These are phyloP conservation scores for Malus hybrid DNA, from an alignment of 331 rosid species.

Conservation along the genomic window DNA sequence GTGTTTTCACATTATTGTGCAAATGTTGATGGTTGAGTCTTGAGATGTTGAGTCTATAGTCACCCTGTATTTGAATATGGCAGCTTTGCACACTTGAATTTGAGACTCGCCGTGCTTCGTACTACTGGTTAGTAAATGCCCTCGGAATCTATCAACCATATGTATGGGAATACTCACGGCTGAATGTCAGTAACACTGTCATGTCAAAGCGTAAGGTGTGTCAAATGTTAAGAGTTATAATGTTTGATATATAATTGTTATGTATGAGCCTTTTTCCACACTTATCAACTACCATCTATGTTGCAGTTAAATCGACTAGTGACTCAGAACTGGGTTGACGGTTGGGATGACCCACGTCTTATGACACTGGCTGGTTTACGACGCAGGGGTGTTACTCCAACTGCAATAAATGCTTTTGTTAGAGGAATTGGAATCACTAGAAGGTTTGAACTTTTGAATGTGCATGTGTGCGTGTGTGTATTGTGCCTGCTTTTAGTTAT, in stretches of 20 bases:
- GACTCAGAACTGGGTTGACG: constrained; percentile 89
- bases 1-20: background rate
- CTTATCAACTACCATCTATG: constrained; percentile 14
- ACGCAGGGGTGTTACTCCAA: constrained; percentile 83
- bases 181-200: constrained; percentile 84
- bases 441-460: constrained; percentile 41
- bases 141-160: constrained; percentile 75
- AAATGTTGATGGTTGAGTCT: background rate
- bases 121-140: constrained; percentile 81
- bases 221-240: background rate
- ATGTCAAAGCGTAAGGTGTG: constrained; percentile 98
- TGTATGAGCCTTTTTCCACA: background rate
- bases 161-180: constrained; percentile 97
- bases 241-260: background rate
- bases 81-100: constrained; percentile 94
- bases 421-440: constrained; percentile 97
- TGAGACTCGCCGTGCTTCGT: constrained; percentile 98
- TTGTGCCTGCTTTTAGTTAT: background rate
- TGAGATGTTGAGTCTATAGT: background rate
- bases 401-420: constrained; percentile 89
- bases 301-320: constrained; percentile 77
- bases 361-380: constrained; percentile 92
- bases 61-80: constrained; percentile 16
- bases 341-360: constrained; percentile 99
- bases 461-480: background rate